A percentile compares a stretch with the other conserved stretches of the same genome.
Evolutionary conservation across 345 rosid species (phyloP).

Genomic region (Mallotus nudiflorus): DNA sequence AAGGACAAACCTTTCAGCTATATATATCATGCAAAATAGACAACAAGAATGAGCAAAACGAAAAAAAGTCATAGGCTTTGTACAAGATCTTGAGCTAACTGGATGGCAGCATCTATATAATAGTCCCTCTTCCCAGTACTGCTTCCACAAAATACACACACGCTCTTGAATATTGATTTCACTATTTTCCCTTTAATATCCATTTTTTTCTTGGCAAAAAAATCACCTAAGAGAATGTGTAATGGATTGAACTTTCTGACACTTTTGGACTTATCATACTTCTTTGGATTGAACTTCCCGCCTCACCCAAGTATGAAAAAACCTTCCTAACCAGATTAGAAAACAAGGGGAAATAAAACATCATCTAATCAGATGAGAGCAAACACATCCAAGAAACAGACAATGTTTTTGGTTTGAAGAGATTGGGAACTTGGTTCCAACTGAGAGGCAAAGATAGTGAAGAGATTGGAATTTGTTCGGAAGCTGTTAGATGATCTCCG

Average conservation of each 20-base stretch:
- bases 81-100: constrained; percentile 33
- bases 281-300: constrained; percentile 43
- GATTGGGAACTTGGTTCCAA: constrained; percentile 25
- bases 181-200: constrained; percentile 10
- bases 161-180: constrained; percentile 32
- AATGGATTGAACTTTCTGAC: no score
- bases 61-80: background rate
- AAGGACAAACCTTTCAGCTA: background rate
- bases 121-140: constrained; percentile 32
- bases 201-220: background rate
- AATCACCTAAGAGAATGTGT: no score
- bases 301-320: constrained; percentile 82
- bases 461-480: constrained; percentile 84
- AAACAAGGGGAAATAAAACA: constrained; percentile 8
- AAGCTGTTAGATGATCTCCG: constrained; percentile 92
- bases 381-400: constrained; percentile 2
- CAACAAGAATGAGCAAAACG: background rate
- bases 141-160: constrained; percentile 34
- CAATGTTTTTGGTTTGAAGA: constrained; percentile 12
- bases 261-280: no score
- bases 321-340: constrained; percentile 49
- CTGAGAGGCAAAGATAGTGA: constrained; percentile 54
- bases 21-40: background rate
- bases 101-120: constrained; percentile 33
- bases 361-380: constrained; percentile 3